Conservation (phyloP, 2,329 filamentous ascomycete species). For the Penicillium sp. region DNA sequence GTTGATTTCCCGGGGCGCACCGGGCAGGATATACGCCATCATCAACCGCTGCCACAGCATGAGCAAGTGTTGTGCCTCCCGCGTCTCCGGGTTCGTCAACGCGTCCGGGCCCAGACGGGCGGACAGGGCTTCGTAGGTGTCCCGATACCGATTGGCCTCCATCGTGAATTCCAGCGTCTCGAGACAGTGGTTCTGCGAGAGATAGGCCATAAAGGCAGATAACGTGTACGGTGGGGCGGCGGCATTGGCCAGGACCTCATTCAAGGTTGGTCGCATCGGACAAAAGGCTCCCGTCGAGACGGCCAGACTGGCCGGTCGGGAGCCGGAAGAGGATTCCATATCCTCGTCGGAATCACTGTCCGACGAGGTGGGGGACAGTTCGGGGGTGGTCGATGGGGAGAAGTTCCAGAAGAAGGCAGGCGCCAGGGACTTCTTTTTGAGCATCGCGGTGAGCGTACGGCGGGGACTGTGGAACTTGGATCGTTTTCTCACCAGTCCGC, state of each 20-base stretch:
- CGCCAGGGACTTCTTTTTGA: constrained; percentile 42
- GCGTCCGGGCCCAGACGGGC: constrained; percentile 53
- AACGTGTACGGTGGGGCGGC: constrained; percentile 88
- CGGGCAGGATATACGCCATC: constrained; percentile 86
- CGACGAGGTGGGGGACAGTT: constrained; percentile 48
- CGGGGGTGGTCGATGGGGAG: constrained; percentile 51
- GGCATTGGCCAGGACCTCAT: constrained; percentile 84
- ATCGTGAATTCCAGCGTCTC: constrained; percentile 97
- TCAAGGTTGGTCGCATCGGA: constrained; percentile 69
- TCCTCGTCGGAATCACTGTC: constrained; percentile 51
- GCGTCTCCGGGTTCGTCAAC: constrained; percentile 52
- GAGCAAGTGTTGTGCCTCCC: constrained; percentile 70
- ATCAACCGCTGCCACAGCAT: constrained; percentile 86
- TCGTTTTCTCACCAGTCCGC: constrained; percentile 31
- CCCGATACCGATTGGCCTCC: constrained; percentile 83
- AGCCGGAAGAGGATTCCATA: constrained; percentile 45
- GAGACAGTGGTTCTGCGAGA: constrained; percentile 95
- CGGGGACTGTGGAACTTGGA: constrained; percentile 24
- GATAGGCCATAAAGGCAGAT: constrained; percentile 90
- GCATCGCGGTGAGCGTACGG: constrained; percentile 42
- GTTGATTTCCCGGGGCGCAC: constrained; percentile 85
- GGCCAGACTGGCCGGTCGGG: constrained; percentile 50
- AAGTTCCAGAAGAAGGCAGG: constrained; percentile 44
- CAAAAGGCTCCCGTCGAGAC: constrained; percentile 45
- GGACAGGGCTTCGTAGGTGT: constrained; percentile 64